phyloP scores from a whole-genome alignment of 805 yeast species.

The Barnettozyma sucrosica region DNA sequence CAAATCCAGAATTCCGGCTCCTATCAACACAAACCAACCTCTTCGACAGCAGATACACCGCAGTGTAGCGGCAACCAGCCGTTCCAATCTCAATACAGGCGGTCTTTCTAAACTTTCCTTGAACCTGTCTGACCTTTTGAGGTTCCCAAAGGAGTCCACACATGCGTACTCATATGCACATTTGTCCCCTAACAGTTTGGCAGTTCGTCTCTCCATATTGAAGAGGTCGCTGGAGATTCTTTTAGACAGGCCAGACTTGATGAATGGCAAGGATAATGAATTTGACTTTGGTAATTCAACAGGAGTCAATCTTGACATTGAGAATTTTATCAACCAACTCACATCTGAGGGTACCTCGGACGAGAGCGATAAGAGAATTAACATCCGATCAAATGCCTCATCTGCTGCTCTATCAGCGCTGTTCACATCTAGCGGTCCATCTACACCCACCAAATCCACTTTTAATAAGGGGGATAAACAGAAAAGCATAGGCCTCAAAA shows the following conservation, averaged over 20 bases:
- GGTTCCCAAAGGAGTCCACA: slow-evolving; percentile 72
- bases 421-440: slow-evolving; percentile 16
- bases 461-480: slow-evolving; percentile 4
- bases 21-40: background rate
- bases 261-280: slow-evolving; percentile 5
- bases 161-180: slow-evolving; percentile 84
- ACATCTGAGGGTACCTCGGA: slow-evolving; percentile 4
- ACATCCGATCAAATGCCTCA: slow-evolving; percentile 33
- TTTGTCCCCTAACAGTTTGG: slow-evolving; percentile 72
- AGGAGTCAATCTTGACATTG: slow-evolving; percentile 23
- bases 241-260: slow-evolving; percentile 29
- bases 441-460: background rate
- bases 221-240: slow-evolving; percentile 72
- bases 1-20: background rate
- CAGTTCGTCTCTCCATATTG: slow-evolving; percentile 66
- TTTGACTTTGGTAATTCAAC: slow-evolving; percentile 5
- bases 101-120: slow-evolving; percentile 24
- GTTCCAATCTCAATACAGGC: background rate
- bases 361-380: slow-evolving; percentile 20
- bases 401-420: slow-evolving; percentile 35
- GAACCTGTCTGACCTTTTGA: slow-evolving; percentile 40
- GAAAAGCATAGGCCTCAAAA: slow-evolving; percentile 30
- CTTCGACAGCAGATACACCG: background rate
- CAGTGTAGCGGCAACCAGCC: background rate
- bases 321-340: slow-evolving; percentile 21